Percentiles rank a stretch among this genome's conserved stretches.
Conservation (phyloP, 441 rosid species). For the Pelargonium hybrid region DNA sequence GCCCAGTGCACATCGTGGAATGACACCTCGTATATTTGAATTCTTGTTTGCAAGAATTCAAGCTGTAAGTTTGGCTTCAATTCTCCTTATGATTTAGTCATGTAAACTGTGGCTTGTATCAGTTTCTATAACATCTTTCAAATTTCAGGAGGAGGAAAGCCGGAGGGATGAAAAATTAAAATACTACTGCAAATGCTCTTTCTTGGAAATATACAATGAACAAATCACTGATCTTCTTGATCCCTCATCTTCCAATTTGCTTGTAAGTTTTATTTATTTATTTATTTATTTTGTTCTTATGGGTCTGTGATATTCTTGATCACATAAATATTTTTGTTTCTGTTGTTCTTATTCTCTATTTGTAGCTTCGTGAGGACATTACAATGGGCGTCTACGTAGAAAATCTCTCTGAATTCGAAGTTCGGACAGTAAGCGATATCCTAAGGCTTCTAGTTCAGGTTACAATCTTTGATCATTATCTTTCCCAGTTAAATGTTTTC, state of each 20-base stretch:
- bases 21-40: constrained; percentile 97
- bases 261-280: constrained; percentile 31
- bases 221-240: constrained; percentile 93
- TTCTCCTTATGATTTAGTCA: constrained; percentile 14
- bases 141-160: constrained; percentile 88
- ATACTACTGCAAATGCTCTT: constrained; percentile 93
- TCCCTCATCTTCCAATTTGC: constrained; percentile 78
- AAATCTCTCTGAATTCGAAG: constrained; percentile 91
- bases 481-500: not conserved
- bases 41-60: constrained; percentile 97
- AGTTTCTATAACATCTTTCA: constrained; percentile 12
- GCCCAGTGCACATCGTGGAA: constrained; percentile 84
- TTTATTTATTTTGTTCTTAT: constrained; percentile 8
- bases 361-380: constrained; percentile 84
- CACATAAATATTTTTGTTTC: not conserved
- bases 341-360: constrained; percentile 13
- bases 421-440: constrained; percentile 68
- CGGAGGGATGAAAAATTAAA: constrained; percentile 80
- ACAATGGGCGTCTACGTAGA: constrained; percentile 86
- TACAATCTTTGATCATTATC: constrained; percentile 11
- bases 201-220: constrained; percentile 91
- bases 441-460: constrained; percentile 81
- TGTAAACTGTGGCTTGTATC: not conserved
- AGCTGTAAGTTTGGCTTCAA: constrained; percentile 43
- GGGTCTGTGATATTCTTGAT: not conserved